Evolutionary conservation across 2,329 filamentous ascomycete genomes (phyloP).

Genomic region (Neonectria faginata): DNA sequence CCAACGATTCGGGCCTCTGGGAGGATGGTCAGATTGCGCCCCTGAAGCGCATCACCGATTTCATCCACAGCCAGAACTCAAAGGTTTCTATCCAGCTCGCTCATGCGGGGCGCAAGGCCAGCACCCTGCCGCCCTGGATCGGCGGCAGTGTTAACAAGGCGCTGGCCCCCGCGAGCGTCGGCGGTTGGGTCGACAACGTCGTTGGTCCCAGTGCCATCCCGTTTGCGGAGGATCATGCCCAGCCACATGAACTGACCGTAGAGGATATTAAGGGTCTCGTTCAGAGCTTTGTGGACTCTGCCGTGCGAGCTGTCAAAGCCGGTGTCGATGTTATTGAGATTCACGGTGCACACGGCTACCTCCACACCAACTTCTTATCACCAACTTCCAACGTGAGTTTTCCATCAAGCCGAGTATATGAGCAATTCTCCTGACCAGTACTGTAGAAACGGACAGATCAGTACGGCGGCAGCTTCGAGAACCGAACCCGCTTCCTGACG

Average conservation of each 20-base stretch:
- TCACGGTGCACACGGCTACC: slow-evolving; percentile 74
- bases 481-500: slow-evolving; percentile 70
- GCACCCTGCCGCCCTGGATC: slow-evolving; percentile 74
- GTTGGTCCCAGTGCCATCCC: slow-evolving; percentile 64
- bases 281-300: slow-evolving; percentile 68
- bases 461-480: slow-evolving; percentile 75
- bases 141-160: slow-evolving; percentile 57
- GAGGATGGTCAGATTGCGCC: slow-evolving; percentile 83
- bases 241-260: slow-evolving; percentile 75
- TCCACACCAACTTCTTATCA: slow-evolving; percentile 74
- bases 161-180: slow-evolving; percentile 63
- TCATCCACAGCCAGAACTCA: slow-evolving; percentile 81
- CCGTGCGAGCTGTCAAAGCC: slow-evolving; percentile 71
- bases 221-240: slow-evolving; percentile 70
- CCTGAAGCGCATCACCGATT: slow-evolving; percentile 78
- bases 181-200: slow-evolving; percentile 70
- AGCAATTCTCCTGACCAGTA: slow-evolving; percentile 4
- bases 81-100: slow-evolving; percentile 83
- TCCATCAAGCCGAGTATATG: no score
- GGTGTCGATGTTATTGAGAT: slow-evolving; percentile 83
- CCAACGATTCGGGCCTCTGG: slow-evolving; percentile 85
- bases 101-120: slow-evolving; percentile 81
- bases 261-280: slow-evolving; percentile 76
- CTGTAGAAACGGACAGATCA: slow-evolving; percentile 68
- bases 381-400: slow-evolving; percentile 64